Evolutionary conservation across 2,329 filamentous ascomycete species (phyloP).

Genomic region (Aspergillus bombycis): DNA sequence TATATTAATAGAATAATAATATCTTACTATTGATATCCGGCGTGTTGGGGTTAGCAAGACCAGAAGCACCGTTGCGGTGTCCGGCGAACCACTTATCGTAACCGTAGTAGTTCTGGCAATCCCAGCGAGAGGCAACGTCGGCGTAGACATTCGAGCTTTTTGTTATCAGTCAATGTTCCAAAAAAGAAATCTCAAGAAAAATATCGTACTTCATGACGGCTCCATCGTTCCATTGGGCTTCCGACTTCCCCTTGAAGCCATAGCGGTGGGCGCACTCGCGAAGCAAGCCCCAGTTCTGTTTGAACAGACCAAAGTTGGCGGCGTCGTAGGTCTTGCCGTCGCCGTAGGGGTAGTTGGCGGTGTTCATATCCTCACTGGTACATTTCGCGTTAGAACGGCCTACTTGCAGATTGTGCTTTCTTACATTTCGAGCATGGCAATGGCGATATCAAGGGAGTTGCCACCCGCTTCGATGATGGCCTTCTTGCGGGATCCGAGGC

Average conservation of each 20-base stretch:
- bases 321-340: slow-evolving; percentile 24
- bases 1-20: no score
- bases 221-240: slow-evolving; percentile 25
- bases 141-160: slow-evolving; percentile 20
- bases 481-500: slow-evolving; percentile 25
- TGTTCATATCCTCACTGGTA: slow-evolving; percentile 15
- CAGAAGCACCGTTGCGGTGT: slow-evolving; percentile 27
- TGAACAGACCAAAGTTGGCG: slow-evolving; percentile 20
- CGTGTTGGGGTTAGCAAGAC: slow-evolving; percentile 27
- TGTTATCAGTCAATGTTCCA: background rate
- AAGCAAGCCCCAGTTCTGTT: slow-evolving; percentile 14
- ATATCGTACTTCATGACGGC: slow-evolving; percentile 21
- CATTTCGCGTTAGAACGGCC: background rate
- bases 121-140: slow-evolving; percentile 27
- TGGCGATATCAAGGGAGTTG: slow-evolving; percentile 34
- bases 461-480: slow-evolving; percentile 29
- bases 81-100: slow-evolving; percentile 30
- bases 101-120: slow-evolving; percentile 29
- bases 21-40: slow-evolving; percentile 11
- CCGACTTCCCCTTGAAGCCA: slow-evolving; percentile 24
- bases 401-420: background rate
- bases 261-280: slow-evolving; percentile 8
- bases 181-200: no score
- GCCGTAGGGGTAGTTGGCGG: slow-evolving; percentile 27
- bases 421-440: slow-evolving; percentile 37